Base-by-base conservation (phyloP, 2,329 filamentous ascomycete species). In the Monilinia polystroma region DNA sequence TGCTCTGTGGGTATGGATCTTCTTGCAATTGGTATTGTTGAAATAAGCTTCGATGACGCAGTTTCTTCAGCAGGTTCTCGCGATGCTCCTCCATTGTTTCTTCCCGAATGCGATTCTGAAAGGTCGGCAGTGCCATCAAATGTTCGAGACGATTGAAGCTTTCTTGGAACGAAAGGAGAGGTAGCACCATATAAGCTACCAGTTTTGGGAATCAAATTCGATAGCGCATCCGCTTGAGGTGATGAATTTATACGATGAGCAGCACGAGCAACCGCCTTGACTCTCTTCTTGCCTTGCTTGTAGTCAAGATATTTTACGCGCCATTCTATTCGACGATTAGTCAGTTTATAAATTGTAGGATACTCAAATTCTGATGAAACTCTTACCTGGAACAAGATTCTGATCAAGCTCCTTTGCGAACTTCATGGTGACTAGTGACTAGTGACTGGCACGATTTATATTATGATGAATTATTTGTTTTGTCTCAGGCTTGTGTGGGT, bases 221-320 rank as follows among this genome's bases (percentile, higher is more conserved):
- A 69, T 58, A 23, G 67, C 38, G 57, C 65, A 29, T 68, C 64
- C 8, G 71, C 68, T 67, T 68, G 70, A 12, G 87, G 85, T 0
- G 85, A 84, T 67, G 81, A 78, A 68, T 84, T 81, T 76, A 86
- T 78, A 80, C 86, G 79, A 80, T 85, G 83, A 69, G 95, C 84
- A 68, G 92, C 92, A 69, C 90, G 86, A 32, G 84, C 80, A 63
- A 97, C 88, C 66, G 87, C 88, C 79, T 97, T 98, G 78, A 98
- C 84, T 76, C 93, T 90, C 80, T 97, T 97, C 81, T 98, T 98
- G 68, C 93, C 94, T 66, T 88, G 88, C 84, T 96, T 97, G 83
- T 98, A 98, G 79, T 97, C 87, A 73, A 98, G 85, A 78, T 97
- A 98, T 79, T 97, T 96, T 77, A 89, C 85, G 75, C 91, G 87